phyloP scores from a whole-genome alignment of 2,329 filamentous ascomycete genomes.

The Calonectria multiphialidica region DNA sequence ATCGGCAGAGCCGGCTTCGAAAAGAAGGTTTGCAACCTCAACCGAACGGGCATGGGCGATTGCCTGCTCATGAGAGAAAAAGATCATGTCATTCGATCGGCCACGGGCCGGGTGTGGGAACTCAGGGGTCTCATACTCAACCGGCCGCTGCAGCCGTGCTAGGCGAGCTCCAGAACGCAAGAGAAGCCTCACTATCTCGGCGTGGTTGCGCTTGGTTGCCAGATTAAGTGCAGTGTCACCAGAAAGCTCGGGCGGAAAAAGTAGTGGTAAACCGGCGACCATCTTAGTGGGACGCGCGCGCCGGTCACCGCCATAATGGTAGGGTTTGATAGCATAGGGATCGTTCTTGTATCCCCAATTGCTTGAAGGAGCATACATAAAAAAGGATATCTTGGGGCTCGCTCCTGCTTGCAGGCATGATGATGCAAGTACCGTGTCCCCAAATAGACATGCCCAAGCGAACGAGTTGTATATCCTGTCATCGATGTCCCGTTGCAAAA shows the following conservation, averaged over 20 bases:
- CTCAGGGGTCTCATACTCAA: neutral
- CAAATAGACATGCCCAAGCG: constrained; percentile 7
- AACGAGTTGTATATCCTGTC: constrained; percentile 7
- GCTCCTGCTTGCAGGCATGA: neutral
- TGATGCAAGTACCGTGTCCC: neutral
- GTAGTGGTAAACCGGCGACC: neutral
- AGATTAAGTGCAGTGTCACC: neutral
- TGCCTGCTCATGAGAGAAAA: neutral
- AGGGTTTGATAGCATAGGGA: neutral
- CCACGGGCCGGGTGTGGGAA: neutral
- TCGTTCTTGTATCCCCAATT: neutral
- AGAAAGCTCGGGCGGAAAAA: neutral
- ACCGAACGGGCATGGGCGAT: neutral
- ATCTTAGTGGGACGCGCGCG: neutral
- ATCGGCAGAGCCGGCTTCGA: neutral
- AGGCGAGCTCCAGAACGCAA: neutral
- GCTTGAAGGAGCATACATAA: neutral
- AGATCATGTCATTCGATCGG: no score
- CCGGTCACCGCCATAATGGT: neutral
- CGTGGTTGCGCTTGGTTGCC: neutral
- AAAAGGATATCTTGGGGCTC: neutral
- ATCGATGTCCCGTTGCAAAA: neutral
- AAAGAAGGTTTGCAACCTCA: neutral
- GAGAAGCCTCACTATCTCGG: constrained; percentile 2
- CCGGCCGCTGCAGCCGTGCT: neutral